phyloP scores from a whole-genome alignment of 2,329 filamentous ascomycete species.

The Colletotrichum liaoningense region DNA sequence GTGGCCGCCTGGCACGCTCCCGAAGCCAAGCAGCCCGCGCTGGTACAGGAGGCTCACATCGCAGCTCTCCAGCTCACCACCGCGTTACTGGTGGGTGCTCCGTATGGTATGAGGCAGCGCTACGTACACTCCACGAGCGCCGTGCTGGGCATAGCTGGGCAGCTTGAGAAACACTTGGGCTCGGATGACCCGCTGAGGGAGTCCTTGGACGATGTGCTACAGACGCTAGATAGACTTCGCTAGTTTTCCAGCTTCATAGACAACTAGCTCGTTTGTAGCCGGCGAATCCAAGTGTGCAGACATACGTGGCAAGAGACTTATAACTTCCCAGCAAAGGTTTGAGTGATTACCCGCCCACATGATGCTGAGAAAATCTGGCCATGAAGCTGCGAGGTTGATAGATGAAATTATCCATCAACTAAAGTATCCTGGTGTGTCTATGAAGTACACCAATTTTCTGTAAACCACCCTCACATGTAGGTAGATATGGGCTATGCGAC shows the following conservation, averaged over 20 bases:
- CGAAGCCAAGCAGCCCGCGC: constrained; percentile 38
- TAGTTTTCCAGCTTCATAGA: constrained; percentile 1
- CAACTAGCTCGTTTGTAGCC: not conserved
- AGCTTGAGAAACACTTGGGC: constrained; percentile 50
- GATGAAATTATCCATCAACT: no score
- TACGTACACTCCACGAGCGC: constrained; percentile 64
- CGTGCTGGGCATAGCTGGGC: constrained; percentile 59
- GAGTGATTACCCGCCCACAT: no score
- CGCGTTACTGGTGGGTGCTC: constrained; percentile 60
- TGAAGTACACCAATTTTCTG: no score
- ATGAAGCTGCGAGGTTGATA: no score
- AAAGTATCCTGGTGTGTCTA: no score
- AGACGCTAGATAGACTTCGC: constrained; percentile 43
- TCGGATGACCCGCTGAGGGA: constrained; percentile 49
- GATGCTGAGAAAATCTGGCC: no score
- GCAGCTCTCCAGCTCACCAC: constrained; percentile 67
- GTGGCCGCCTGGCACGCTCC: constrained; percentile 61
- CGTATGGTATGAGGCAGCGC: constrained; percentile 58
- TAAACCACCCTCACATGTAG: no score
- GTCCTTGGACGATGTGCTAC: constrained; percentile 58
- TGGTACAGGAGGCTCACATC: constrained; percentile 61
- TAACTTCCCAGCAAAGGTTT: no score
- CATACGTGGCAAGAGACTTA: no score
- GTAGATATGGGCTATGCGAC: no score
- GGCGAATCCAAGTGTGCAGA: no score